Percentiles rank a stretch among this genome's conserved stretches.
These are phyloP conservation scores for Cladobotryum mycophilum DNA, from an alignment of 2,329 filamentous ascomycete species.

Conservation along the genomic window DNA sequence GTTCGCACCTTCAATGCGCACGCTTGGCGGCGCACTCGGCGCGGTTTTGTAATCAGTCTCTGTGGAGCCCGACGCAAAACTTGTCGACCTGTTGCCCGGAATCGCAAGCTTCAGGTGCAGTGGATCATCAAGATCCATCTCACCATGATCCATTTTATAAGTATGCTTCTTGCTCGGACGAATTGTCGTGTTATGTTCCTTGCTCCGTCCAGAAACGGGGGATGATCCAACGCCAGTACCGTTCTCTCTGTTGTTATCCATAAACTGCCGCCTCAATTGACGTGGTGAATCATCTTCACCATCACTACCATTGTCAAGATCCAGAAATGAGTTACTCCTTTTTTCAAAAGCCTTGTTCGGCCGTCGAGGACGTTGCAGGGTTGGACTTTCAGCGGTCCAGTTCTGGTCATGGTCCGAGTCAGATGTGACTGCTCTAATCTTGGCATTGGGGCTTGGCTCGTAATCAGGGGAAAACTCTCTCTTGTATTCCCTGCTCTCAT, in stretches of 20 bases:
- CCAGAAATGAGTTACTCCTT: constrained; percentile 44
- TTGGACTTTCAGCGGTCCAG: constrained; percentile 28
- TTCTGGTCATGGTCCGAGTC: constrained; percentile 29
- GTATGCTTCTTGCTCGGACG: constrained; percentile 21
- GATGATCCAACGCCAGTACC: constrained; percentile 1
- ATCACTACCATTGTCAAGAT: constrained; percentile 43
- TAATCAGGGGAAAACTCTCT: constrained; percentile 71
- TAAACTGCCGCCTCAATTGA: constrained; percentile 12
- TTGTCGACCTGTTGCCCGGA: constrained; percentile 32
- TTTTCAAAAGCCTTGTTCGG: constrained; percentile 24
- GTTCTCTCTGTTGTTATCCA: constrained; percentile 12
- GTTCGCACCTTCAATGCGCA: constrained; percentile 37
- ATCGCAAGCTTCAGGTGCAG: constrained; percentile 32
- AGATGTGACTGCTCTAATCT: constrained; percentile 58
- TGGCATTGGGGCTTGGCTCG: constrained; percentile 63
- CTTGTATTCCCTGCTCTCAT: constrained; percentile 31
- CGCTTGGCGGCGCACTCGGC: constrained; percentile 37
- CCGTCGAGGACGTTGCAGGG: constrained; percentile 26
- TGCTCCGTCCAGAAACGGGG: constrained; percentile 2
- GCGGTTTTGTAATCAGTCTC: constrained; percentile 36
- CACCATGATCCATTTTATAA: constrained; percentile 19
- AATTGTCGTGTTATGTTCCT: constrained; percentile 23
- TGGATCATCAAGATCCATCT: constrained; percentile 27
- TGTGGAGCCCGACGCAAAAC: constrained; percentile 30
- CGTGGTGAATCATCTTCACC: constrained; percentile 33